Base-by-base conservation (phyloP, 345 rosid genomes). In the Schrenkiella parvula region DNA sequence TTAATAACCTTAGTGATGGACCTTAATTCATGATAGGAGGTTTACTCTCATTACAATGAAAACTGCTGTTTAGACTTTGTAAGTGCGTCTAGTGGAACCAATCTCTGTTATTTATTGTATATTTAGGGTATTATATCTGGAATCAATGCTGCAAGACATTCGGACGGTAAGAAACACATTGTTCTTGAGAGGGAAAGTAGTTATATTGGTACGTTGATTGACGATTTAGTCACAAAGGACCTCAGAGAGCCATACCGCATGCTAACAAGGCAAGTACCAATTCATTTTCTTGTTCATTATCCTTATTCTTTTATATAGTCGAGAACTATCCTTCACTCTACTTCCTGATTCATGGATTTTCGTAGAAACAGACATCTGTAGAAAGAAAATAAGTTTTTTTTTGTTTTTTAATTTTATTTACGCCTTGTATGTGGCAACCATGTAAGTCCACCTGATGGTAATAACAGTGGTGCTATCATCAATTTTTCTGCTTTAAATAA, bases 181-280 rank as follows among this genome's bases (percentile, higher is more conserved):
- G 92, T 91, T 80, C 97, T 93, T 57, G 97, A 93, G 87, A 85
- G 98, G 72, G 97, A 93, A 82, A 93, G 97, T 80, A 93, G 98
- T 75, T 93, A 86, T 70, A 78, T 89, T 26, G 98, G 98, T 34
- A 93, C 98, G 8, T 75, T 93, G 80, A 89, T 93, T 74, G 97
- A 93, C 53, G 98, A 93, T 80, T 86, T 93, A 66, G 88, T 91
- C 73, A 91, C 98, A 17, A 93, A 93, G 80, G 97, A 93, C 73
- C 95, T 93, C 70, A 85, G 97, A 75, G 98, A 93, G 85, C 98
- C 98, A 25, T 93, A 93, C 79, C 95, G 97, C 55, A 82, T 93
- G 98, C 78, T 93, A 70, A 93, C 97, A 23, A 93, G 98, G 98
- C 86, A 84, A 69, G 29, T 39, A 42, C 21, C 41, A 54, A 58